A percentile compares a stretch with the other conserved stretches of the same genome.
Conservation (phyloP, 768 basidiomycete species). For the Russula dissimulans region DNA sequence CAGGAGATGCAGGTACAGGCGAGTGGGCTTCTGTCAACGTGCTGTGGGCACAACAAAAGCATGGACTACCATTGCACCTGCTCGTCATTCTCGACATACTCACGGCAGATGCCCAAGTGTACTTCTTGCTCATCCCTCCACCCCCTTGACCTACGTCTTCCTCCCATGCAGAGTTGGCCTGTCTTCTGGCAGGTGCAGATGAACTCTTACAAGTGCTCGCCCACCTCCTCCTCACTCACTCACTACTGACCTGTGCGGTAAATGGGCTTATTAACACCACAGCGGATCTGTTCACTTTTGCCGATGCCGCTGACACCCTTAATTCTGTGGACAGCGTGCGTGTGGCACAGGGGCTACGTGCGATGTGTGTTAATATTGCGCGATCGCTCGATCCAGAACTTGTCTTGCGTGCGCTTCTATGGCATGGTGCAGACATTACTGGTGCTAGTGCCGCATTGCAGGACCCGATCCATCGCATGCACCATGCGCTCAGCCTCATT, state of each 20-base stretch:
- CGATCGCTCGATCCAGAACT: constrained; percentile 39
- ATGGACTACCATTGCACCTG: constrained; percentile 49
- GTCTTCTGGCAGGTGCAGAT: constrained; percentile 38
- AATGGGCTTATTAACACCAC: constrained; percentile 36
- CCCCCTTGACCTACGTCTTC: constrained; percentile 5
- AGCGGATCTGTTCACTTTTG: constrained; percentile 48
- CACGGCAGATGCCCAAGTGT: constrained; percentile 41
- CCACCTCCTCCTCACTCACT: constrained; percentile 38
- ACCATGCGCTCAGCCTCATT: constrained; percentile 48
- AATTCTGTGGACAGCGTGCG: constrained; percentile 33
- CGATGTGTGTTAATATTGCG: constrained; percentile 44
- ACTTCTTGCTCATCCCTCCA: constrained; percentile 38
- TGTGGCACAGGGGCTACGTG: constrained; percentile 37
- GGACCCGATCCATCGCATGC: constrained; percentile 50
- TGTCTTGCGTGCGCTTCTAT: constrained; percentile 49
- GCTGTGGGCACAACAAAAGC: constrained; percentile 51
- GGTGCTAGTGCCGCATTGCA: constrained; percentile 23
- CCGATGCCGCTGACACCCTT: constrained; percentile 36
- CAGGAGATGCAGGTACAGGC: constrained; percentile 32
- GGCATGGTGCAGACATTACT: constrained; percentile 30
- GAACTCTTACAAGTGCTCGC: constrained; percentile 47
- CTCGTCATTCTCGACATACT: constrained; percentile 43
- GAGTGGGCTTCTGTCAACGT: constrained; percentile 47
- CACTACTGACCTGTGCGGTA: constrained; percentile 42
- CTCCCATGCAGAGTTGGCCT: constrained; percentile 30